Conservation (phyloP, 169 alveolate species). For the Cryptosporidium bovis region DNA sequence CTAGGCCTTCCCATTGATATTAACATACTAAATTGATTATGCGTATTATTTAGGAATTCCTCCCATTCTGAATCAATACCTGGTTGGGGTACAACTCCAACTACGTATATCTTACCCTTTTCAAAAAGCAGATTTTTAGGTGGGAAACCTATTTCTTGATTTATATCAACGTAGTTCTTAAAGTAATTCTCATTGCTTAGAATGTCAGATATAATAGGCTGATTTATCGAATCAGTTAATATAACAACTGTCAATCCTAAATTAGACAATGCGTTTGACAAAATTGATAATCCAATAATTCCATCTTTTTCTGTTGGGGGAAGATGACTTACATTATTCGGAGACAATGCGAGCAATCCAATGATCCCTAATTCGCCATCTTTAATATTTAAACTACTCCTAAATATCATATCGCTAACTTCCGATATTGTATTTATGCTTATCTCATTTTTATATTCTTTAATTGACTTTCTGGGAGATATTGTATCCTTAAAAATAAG, state of each 20-base stretch:
- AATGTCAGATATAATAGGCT: slow-evolving; percentile 32
- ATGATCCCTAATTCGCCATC: not conserved
- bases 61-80: slow-evolving; percentile 69
- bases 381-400: not conserved
- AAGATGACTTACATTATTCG: slow-evolving; percentile 56
- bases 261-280: slow-evolving; percentile 63
- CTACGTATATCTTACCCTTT: slow-evolving; percentile 35
- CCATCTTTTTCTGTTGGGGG: slow-evolving; percentile 75
- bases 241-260: slow-evolving; percentile 61
- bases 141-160: slow-evolving; percentile 67
- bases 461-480: slow-evolving; percentile 49
- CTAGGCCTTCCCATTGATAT: slow-evolving; percentile 50
- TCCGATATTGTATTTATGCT: slow-evolving; percentile 9
- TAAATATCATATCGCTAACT: slow-evolving; percentile 24
- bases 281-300: slow-evolving; percentile 18
- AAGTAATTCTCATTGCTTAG: slow-evolving; percentile 14
- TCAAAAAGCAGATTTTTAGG: slow-evolving; percentile 39
- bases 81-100: slow-evolving; percentile 73
- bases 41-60: slow-evolving; percentile 37
- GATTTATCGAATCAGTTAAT: slow-evolving; percentile 67
- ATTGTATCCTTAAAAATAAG: slow-evolving; percentile 49
- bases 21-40: slow-evolving; percentile 13
- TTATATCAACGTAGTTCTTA: slow-evolving; percentile 40
- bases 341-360: slow-evolving; percentile 67
- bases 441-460: slow-evolving; percentile 17